These are phyloP conservation scores for Edaphochlamys debaryana DNA, from an alignment of 139 green algal genomes.

Conservation along the genomic window DNA sequence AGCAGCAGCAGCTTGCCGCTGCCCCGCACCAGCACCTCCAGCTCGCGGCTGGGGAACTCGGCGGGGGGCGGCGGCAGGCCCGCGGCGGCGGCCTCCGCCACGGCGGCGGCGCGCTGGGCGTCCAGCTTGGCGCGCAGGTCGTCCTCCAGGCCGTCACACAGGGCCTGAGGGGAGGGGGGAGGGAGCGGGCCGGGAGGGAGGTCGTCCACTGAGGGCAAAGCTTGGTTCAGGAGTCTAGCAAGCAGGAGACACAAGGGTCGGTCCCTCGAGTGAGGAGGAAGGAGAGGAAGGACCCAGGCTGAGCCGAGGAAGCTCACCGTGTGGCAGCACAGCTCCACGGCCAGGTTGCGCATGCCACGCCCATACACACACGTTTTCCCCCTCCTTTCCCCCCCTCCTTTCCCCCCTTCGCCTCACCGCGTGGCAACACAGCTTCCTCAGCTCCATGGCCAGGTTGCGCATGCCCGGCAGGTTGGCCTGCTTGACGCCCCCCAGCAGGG, in stretches of 20 bases:
- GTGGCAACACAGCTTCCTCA: constrained; percentile 97
- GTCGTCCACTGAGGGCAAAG: no score
- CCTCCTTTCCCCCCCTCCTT: no score
- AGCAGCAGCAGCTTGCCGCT: constrained; percentile 88
- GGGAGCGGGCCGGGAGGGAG: background rate
- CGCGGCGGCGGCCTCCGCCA: constrained; percentile 10
- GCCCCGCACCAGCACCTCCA: constrained; percentile 70
- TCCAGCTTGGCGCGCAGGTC: constrained; percentile 61
- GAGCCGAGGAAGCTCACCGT: no score
- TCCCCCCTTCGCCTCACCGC: constrained; percentile 60
- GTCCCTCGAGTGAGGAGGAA: no score
- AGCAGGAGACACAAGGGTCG: no score
- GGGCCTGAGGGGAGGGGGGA: constrained; percentile 65
- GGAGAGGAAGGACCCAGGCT: no score
- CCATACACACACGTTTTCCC: no score
- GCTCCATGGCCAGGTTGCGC: constrained; percentile 94
- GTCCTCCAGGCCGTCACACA: constrained; percentile 89
- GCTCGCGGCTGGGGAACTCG: constrained; percentile 38
- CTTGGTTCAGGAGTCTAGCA: no score
- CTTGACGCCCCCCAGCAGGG: constrained; percentile 65
- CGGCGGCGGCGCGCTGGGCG: background rate
- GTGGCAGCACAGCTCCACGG: no score
- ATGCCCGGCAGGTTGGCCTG: constrained; percentile 80
- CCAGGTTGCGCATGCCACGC: no score
- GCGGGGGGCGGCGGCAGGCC: background rate